Percentiles rank a stretch among this genome's conserved stretches.
Evolutionary conservation across 1,284 basidiomycete species (phyloP).

Genomic region (Leccinum subspadiceum): DNA sequence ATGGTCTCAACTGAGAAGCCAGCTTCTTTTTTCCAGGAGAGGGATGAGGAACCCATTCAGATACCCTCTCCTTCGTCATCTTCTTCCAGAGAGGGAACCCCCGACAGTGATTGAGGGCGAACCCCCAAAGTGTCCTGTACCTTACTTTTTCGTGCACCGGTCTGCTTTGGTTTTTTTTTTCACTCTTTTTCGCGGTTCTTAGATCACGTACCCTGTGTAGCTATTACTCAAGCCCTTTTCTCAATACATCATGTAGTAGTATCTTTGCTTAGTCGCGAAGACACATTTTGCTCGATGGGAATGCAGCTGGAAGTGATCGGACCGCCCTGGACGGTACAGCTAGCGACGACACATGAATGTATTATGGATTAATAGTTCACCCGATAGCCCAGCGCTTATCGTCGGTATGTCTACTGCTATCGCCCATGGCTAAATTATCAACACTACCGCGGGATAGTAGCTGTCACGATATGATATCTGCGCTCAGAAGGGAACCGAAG

Average conservation of each 20-base stretch:
- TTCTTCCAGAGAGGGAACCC: conserved; percentile 30
- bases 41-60: conserved; percentile 51
- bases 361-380: background rate
- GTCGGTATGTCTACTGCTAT: conserved; percentile 21
- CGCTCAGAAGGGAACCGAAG: conserved; percentile 3
- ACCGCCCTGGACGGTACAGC: background rate
- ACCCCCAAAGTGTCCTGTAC: background rate
- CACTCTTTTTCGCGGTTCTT: conserved; percentile 9
- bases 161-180: background rate
- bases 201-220: conserved; percentile 22
- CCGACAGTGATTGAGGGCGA: conserved; percentile 27
- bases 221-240: conserved; percentile 8
- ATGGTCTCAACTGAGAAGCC: conserved; percentile 53
- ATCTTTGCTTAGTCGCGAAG: conserved; percentile 1
- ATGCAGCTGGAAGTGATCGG: background rate
- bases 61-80: conserved; percentile 40
- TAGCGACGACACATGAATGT: background rate
- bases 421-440: conserved; percentile 18
- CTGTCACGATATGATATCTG: conserved; percentile 5
- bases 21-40: conserved; percentile 56
- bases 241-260: conserved; percentile 19
- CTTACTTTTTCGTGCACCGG: background rate
- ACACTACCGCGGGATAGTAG: conserved; percentile 9
- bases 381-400: conserved; percentile 55
- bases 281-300: background rate